Base-by-base conservation (phyloP, 257 asterid genomes). In the Solanum medicagineum region DNA sequence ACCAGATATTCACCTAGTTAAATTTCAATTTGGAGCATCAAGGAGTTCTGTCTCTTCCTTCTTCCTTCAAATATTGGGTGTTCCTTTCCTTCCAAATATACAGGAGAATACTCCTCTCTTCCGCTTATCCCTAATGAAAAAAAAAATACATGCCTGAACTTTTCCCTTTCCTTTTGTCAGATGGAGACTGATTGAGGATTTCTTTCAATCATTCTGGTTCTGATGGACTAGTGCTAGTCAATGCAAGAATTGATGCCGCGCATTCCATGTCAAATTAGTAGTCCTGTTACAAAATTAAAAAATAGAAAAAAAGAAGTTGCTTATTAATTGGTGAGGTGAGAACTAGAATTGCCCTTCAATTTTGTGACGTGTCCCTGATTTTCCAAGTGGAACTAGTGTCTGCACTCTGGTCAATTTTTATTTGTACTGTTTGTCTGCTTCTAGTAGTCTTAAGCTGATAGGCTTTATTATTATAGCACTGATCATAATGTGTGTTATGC, bases 401-500 rank as follows among this genome's bases (percentile, higher is more conserved):
- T 77, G 45, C 15, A 14, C 63, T 53, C 51, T 10, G 63, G 8
- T n/a, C 63, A 8, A 49, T 8, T 75, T 75, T 51, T 45, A 77
- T 42, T 49, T 77, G 44, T 51, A 49, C 63, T 11, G n/a, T 77
- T 13, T 49, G 45, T 77, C 14, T 77, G 62, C 51, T 29, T 51
- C 62, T 77, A 15, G 81, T 77, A 77, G 82, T 53, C 62, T 24
- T 51, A 24, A 63, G 60, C 51, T 83, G 69, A 45, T 44, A 84
- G 74, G 62, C 45, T 70, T 65, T 69, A 51, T 36, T 66, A 12
- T 60, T 56, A 15, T 63, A 75, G 73, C 57, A 12, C 12, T 87
- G 42, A 80, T 51, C 83, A 86, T 80, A 60, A 60, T 84, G 65
- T 87, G 32, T 40, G 51, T 84, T 57, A 84, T 80, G 63, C 80